Evolutionary conservation across 345 rosid species (phyloP).

Genomic region (Citrus medica): DNA sequence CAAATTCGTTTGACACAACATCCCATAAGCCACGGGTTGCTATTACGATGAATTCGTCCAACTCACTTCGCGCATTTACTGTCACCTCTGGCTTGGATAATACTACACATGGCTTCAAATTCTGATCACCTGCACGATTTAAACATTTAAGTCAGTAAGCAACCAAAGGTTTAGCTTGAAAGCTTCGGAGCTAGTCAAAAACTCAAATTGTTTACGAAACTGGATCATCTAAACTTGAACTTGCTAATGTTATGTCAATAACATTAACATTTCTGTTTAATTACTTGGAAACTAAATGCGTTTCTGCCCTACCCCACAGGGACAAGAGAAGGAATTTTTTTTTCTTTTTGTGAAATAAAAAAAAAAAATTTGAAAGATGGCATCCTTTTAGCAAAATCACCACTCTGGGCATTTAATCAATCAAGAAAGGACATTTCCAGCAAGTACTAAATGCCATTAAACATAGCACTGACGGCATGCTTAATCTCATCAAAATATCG

Average conservation of each 20-base stretch:
- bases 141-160: background rate
- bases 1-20: constrained; percentile 30
- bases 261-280: no score
- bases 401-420: background rate
- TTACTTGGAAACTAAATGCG: no score
- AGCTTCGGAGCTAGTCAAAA: background rate
- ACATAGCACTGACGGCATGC: background rate
- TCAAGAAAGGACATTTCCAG: background rate
- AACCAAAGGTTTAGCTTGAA: background rate
- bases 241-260: no score
- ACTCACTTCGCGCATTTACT: constrained; percentile 13
- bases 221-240: no score
- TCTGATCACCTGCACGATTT: constrained; percentile 27
- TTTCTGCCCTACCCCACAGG: background rate
- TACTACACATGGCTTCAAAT: constrained; percentile 27
- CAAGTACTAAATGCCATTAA: background rate
- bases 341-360: background rate
- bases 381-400: background rate
- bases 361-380: background rate
- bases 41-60: constrained; percentile 28
- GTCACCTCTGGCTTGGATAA: constrained; percentile 32
- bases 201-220: no score
- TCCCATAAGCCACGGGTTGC: constrained; percentile 47
- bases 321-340: background rate
- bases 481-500: background rate